Conservation (phyloP, 306 rosid genomes). For the Dalbergia cultrata region DNA sequence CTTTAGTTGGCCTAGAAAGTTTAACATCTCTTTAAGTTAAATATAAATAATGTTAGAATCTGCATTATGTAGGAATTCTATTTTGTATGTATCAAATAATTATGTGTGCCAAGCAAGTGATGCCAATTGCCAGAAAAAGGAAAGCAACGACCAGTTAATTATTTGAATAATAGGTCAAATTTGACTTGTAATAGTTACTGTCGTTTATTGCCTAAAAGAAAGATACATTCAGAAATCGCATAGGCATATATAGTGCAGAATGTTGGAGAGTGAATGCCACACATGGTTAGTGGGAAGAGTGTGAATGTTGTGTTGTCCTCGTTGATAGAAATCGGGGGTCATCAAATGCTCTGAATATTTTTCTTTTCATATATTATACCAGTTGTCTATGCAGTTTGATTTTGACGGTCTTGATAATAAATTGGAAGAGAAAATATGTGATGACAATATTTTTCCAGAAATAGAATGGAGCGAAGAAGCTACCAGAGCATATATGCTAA, state of each 20-base stretch:
- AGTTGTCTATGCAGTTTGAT: too few species aligned
- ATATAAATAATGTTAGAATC: not conserved
- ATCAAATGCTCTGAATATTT: slow-evolving; percentile 42
- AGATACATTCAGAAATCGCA: not conserved
- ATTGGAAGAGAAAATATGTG: too few species aligned
- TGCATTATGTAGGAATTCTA: not conserved
- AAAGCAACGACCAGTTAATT: slow-evolving; percentile 2
- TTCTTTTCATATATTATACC: not conserved
- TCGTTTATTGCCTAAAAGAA: slow-evolving; percentile 17
- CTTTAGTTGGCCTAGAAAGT: not conserved
- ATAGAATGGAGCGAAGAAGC: too few species aligned
- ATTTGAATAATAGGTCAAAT: slow-evolving; percentile 26
- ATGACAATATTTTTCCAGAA: too few species aligned
- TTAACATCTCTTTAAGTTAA: not conserved
- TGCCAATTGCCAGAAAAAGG: slow-evolving; percentile 42
- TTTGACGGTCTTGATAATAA: too few species aligned
- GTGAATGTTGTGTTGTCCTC: slow-evolving; percentile 28
- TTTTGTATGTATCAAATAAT: slow-evolving; percentile 24
- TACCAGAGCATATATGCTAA: too few species aligned
- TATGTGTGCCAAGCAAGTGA: slow-evolving; percentile 37
- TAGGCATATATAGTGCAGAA: not conserved
- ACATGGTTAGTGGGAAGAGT: slow-evolving; percentile 54
- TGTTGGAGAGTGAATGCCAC: not conserved
- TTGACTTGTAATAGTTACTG: slow-evolving; percentile 31
- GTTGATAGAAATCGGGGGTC: slow-evolving; percentile 45